Evolutionary conservation across 2,329 filamentous ascomycete species (phyloP), one percentile per base, ranked within the genome.

Genomic region (Aspergillus puulaauensis): DNA sequence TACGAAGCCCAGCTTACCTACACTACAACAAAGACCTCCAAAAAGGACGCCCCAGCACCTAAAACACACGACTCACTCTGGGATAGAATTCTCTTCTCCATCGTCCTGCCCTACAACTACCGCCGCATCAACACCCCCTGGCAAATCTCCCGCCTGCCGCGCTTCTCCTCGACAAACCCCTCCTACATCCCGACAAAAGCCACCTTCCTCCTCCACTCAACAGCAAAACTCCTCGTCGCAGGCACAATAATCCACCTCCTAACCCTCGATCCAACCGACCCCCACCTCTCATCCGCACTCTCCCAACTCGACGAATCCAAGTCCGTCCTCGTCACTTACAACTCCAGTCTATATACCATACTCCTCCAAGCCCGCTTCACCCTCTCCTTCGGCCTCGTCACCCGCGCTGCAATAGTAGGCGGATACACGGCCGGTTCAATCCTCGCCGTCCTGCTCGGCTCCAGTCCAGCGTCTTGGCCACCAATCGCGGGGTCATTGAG

Each of bases 111-210:
- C 4, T 65, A 62, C 46, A 67, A 67, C 35, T 65, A 62, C 52
- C 64, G 65, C 5, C 62, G 65, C 17, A 60, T 67, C 35, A 53
- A 57, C 46, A 66, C 65, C 4, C 65, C 65, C n/a, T 66, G 64
- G 62, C 59, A 64, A 49, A 62, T 66, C 31, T 17, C n/a, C 6
- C 45, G 24, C 5, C 31, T 67, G 6, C 59, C 62, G 1, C 6
- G 9, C 1, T 61, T 61, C 27, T 23, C 55, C 27, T 23, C n/a
- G 14, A 4, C n/a, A 1, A 33, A 52, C 9, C 47, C 52, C 1
- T 15, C 3, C 1, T 51, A 51, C 33, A 43, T 57, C 4, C 60
- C 63, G 9, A 41, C 49, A 4, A 52, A 53, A 21, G 8, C 39
- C 12, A 23, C 8, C 5, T 67, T 62, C 15, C 43, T 66, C 8